Percentiles rank a stretch among this genome's conserved stretches.
phyloP scores from a whole-genome alignment of 768 basidiomycete genomes.

The Lyophyllum semitale region DNA sequence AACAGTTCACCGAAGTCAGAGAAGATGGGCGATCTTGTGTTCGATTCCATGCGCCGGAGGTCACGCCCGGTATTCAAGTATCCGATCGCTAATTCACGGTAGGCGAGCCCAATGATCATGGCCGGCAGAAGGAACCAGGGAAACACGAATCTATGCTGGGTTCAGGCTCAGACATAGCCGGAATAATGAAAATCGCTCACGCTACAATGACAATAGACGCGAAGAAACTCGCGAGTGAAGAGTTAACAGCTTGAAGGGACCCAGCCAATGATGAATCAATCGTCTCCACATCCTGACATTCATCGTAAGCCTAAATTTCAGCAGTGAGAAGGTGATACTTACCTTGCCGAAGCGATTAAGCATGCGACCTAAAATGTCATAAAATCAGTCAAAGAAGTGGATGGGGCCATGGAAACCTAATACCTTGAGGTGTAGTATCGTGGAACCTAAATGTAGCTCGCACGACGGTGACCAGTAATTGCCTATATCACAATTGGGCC shows the following conservation, averaged over 20 bases:
- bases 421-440: slow-evolving; percentile 81
- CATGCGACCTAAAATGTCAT: slow-evolving; percentile 60
- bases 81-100: slow-evolving; percentile 68
- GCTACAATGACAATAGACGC: slow-evolving; percentile 73
- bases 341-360: slow-evolving; percentile 83
- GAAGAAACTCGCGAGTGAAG: slow-evolving; percentile 74
- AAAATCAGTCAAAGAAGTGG: background rate
- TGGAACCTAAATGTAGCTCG: slow-evolving; percentile 85
- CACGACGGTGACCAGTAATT: slow-evolving; percentile 68
- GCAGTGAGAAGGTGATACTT: background rate
- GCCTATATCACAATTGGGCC: slow-evolving; percentile 36
- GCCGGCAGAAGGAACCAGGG: slow-evolving; percentile 85
- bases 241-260: slow-evolving; percentile 75
- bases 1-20: slow-evolving; percentile 81
- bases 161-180: slow-evolving; percentile 2
- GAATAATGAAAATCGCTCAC: slow-evolving; percentile 39
- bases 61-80: slow-evolving; percentile 83
- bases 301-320: background rate
- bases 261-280: slow-evolving; percentile 74
- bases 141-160: slow-evolving; percentile 58
- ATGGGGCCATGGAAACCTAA: too few species aligned
- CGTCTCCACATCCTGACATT: slow-evolving; percentile 73
- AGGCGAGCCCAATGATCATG: slow-evolving; percentile 68
- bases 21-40: slow-evolving; percentile 81
- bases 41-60: slow-evolving; percentile 88